Evolutionary conservation across 768 basidiomycete species (phyloP).

Genomic region (Suillus variegatus): DNA sequence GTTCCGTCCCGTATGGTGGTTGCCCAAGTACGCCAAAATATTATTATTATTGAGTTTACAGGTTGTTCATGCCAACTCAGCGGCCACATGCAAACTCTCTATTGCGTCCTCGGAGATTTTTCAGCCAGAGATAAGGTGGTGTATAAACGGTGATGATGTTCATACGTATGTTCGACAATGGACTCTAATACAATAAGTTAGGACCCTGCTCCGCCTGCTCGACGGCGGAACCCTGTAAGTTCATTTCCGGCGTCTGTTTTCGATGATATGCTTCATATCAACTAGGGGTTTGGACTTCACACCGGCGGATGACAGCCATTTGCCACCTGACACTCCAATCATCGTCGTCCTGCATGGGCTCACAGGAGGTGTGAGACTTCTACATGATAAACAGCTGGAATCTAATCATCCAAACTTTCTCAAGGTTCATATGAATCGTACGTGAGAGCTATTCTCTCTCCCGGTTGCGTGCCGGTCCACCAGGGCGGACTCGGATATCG

Average conservation of each 20-base stretch:
- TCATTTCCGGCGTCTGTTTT: slow-evolving; percentile 4
- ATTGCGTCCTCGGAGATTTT: slow-evolving; percentile 32
- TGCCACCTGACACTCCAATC: slow-evolving; percentile 28
- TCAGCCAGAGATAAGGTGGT: slow-evolving; percentile 30
- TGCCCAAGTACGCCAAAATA: slow-evolving; percentile 27
- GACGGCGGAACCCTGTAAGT: slow-evolving; percentile 37
- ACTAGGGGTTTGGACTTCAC: slow-evolving; percentile 36
- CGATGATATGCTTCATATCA: neutral
- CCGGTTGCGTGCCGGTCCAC: slow-evolving; percentile 65
- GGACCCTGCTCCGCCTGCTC: slow-evolving; percentile 29
- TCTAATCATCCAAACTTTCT: slow-evolving; percentile 12
- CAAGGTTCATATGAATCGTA: slow-evolving; percentile 89
- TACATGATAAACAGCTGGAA: slow-evolving; percentile 2
- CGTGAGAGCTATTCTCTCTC: slow-evolving; percentile 78
- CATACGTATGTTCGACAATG: neutral
- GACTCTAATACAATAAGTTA: slow-evolving; percentile 15
- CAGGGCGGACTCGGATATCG: slow-evolving; percentile 91
- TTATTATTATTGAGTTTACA: neutral
- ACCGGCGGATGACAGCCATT: slow-evolving; percentile 24
- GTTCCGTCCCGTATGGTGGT: slow-evolving; percentile 35
- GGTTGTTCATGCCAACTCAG: slow-evolving; percentile 22
- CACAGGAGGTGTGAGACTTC: slow-evolving; percentile 29
- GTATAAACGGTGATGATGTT: slow-evolving; percentile 28
- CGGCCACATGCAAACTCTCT: slow-evolving; percentile 35
- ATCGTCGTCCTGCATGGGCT: slow-evolving; percentile 35